phyloP scores from a whole-genome alignment of 2,329 filamentous ascomycete genomes.

The Elsinoe necatrix region DNA sequence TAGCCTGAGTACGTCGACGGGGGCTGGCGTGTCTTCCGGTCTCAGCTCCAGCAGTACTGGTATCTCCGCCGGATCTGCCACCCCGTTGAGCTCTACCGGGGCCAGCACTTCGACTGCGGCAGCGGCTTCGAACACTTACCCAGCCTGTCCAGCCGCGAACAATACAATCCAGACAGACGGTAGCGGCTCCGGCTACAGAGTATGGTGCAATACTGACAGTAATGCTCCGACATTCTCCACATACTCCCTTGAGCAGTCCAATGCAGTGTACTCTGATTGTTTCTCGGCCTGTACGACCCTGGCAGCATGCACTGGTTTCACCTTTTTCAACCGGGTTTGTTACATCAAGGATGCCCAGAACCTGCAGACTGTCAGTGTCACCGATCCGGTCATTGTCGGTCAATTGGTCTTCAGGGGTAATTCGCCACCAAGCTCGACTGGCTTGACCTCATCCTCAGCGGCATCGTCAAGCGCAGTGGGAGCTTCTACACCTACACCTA shows the following conservation, averaged over 20 bases:
- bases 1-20: background rate
- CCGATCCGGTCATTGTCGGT: background rate
- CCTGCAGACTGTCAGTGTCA: background rate
- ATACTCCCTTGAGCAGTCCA: background rate
- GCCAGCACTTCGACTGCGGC: background rate
- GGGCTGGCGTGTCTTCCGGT: background rate
- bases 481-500: background rate
- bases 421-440: background rate
- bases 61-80: background rate
- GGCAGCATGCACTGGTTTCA: background rate
- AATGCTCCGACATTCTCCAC: background rate
- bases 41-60: background rate
- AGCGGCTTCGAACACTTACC: background rate
- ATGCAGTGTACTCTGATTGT: slow-evolving; percentile 4
- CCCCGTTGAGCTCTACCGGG: background rate
- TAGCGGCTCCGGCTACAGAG: background rate
- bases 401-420: background rate
- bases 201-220: slow-evolving; percentile 11
- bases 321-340: slow-evolving; percentile 8
- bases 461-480: background rate
- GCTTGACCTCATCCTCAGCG: background rate
- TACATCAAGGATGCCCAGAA: background rate
- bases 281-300: background rate
- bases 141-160: slow-evolving; percentile 11
- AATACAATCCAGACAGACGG: background rate